Base-by-base conservation (phyloP, 148 eudicot species). In the Vaccinium corymbosum region DNA sequence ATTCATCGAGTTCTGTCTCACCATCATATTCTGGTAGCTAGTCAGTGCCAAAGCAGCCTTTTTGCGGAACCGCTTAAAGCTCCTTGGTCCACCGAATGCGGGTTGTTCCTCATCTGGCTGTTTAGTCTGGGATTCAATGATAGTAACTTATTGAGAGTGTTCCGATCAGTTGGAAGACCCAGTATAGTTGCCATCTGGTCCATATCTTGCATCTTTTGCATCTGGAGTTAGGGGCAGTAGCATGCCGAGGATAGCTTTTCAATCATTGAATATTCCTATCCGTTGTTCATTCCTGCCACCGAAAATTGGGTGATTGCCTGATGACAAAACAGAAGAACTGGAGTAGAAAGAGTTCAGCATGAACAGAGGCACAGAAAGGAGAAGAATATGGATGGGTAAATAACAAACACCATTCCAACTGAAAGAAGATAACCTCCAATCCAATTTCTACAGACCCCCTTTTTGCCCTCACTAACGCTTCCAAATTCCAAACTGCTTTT, bases 201-300 rank as follows among this genome's bases (percentile, higher is more conserved):
- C 88, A 90, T 89, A 85, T 94, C 95, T 64, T 90, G 94, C 88
- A 93, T 89, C 88, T 95, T 90, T 81, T 89, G 98, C 84, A 86
- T 83, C 85, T 89, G 95, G 12, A 89, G 81, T 88, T 94, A 90
- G 70, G 92, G 15, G 90, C 42, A 82, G 90, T 83, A 50, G 91
- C 71, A 85, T 89, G 93, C 73, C 90, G 93, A 56, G 99, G 94
- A 84, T 89, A 93, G 68, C 81, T 92, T 88, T 96, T 96, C 89
- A 96, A 20, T 9, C 35, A 50, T 25, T 13, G 32, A 77, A 17
- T 50, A 51, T 52, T 77, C 80, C 59, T 25, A 51, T 76, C 25
- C 32, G n/a, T 78, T 4, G 9, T 25, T 42, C 62, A 53, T 14
- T 53, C 80, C 15, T 22, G 80, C 22, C 13, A 53, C 29, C 20